phyloP scores from a whole-genome alignment of 805 yeast species.

The Debaryomyces hansenii region DNA sequence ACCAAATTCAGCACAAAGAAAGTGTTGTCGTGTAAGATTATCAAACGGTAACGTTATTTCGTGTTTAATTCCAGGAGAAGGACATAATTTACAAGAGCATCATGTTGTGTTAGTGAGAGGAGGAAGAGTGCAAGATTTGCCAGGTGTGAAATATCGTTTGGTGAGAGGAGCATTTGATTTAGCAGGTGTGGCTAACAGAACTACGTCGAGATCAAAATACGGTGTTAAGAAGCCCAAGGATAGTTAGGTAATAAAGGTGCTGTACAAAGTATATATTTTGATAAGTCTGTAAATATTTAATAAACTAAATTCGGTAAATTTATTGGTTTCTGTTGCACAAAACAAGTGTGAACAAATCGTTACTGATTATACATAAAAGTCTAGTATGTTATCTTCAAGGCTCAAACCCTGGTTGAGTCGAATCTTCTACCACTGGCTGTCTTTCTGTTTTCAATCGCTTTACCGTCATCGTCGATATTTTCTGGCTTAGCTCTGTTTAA shows the following conservation, averaged over 20 bases:
- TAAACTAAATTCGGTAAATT: not conserved
- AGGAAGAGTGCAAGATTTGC: constrained; percentile 97
- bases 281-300: not conserved
- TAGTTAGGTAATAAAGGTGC: constrained; percentile 4
- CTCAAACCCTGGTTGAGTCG: constrained; percentile 27
- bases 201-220: constrained; percentile 86
- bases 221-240: constrained; percentile 82
- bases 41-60: constrained; percentile 86
- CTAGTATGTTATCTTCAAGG: not conserved
- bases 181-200: constrained; percentile 92
- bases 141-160: constrained; percentile 94
- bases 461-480: constrained; percentile 68
- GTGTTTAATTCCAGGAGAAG: constrained; percentile 97
- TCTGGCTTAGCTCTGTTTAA: constrained; percentile 97
- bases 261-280: no score
- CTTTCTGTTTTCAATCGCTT: constrained; percentile 49
- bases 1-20: constrained; percentile 97
- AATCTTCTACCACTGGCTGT: constrained; percentile 75
- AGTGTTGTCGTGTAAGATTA: constrained; percentile 91
- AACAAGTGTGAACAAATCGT: not conserved
- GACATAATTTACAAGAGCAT: constrained; percentile 97
- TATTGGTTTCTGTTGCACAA: no score
- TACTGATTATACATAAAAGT: not conserved
- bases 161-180: constrained; percentile 93
- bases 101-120: constrained; percentile 95